Evolutionary conservation across 2,329 filamentous ascomycete genomes (phyloP).

Genomic region (Fusarium buharicum): DNA sequence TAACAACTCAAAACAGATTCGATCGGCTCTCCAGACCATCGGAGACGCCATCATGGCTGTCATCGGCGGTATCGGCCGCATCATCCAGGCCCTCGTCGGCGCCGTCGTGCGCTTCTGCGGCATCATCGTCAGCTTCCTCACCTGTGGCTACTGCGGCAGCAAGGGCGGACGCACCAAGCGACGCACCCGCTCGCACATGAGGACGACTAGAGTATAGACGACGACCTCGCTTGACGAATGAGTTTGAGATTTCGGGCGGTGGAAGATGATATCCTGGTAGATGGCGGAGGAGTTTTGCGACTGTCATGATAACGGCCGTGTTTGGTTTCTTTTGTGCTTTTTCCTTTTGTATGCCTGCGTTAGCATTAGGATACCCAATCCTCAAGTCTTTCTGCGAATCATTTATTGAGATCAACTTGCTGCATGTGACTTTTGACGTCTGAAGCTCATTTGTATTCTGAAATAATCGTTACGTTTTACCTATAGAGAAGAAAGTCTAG

Average conservation of each 20-base stretch:
- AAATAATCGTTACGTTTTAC: too few relatives aligned
- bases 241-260: neutral
- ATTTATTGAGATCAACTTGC: neutral
- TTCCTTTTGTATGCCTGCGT: slow-evolving; percentile 18
- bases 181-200: slow-evolving; percentile 26
- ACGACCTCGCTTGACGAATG: neutral
- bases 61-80: slow-evolving; percentile 71
- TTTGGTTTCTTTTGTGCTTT: slow-evolving; percentile 27
- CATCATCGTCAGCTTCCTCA: slow-evolving; percentile 74
- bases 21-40: slow-evolving; percentile 70
- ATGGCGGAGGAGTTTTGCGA: slow-evolving; percentile 16
- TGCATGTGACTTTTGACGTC: neutral
- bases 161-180: slow-evolving; percentile 26
- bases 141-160: slow-evolving; percentile 58
- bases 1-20: slow-evolving; percentile 58
- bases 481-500: too few relatives aligned
- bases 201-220: slow-evolving; percentile 31
- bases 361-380: slow-evolving; percentile 47
- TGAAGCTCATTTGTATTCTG: neutral
- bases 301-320: slow-evolving; percentile 22
- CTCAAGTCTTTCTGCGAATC: slow-evolving; percentile 21
- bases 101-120: slow-evolving; percentile 72
- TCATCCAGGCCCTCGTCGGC: slow-evolving; percentile 73
- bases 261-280: neutral
- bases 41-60: slow-evolving; percentile 74